A percentile compares a stretch with the other conserved stretches of the same genome.
These are phyloP conservation scores for Aspergillus carlsbadensis DNA, from an alignment of 495 filamentous ascomycete genomes.

Conservation along the genomic window DNA sequence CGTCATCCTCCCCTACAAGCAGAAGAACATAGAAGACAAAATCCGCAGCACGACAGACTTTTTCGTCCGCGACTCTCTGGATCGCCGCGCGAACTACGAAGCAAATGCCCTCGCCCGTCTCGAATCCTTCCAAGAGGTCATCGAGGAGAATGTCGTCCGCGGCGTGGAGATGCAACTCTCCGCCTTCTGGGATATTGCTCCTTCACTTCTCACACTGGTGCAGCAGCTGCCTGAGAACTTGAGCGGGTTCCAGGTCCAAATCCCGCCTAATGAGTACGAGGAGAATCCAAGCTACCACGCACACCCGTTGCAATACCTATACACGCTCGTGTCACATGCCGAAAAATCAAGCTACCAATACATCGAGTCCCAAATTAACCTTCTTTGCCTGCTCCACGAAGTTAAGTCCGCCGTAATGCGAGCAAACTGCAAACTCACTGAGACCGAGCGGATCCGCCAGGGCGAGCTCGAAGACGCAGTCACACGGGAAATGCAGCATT, in stretches of 20 bases:
- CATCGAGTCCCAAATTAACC: constrained; percentile 90
- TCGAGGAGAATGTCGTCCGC: constrained; percentile 81
- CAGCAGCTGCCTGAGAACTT: constrained; percentile 70
- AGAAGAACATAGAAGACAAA: constrained; percentile 68
- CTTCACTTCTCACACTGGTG: constrained; percentile 68
- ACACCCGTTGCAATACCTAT: constrained; percentile 86
- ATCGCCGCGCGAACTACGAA: constrained; percentile 65
- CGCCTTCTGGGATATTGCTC: constrained; percentile 97
- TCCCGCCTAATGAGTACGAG: constrained; percentile 73
- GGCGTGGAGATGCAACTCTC: constrained; percentile 88
- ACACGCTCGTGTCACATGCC: constrained; percentile 76
- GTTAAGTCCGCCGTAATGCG: constrained; percentile 76
- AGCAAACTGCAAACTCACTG: constrained; percentile 54
- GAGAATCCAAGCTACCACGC: constrained; percentile 80
- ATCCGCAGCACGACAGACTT: constrained; percentile 72
- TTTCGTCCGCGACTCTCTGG: constrained; percentile 72
- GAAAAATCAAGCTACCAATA: constrained; percentile 93
- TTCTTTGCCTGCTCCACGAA: constrained; percentile 91
- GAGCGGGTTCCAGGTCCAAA: constrained; percentile 57
- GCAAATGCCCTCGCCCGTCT: constrained; percentile 66
- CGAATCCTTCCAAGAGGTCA: constrained; percentile 73
- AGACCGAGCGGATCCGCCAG: constrained; percentile 55
- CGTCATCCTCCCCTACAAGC: constrained; percentile 75
- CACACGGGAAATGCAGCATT: constrained; percentile 56
- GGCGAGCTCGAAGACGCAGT: constrained; percentile 54